Base-by-base conservation (phyloP, 805 yeast genomes). In the Myxozyma monticola region DNA sequence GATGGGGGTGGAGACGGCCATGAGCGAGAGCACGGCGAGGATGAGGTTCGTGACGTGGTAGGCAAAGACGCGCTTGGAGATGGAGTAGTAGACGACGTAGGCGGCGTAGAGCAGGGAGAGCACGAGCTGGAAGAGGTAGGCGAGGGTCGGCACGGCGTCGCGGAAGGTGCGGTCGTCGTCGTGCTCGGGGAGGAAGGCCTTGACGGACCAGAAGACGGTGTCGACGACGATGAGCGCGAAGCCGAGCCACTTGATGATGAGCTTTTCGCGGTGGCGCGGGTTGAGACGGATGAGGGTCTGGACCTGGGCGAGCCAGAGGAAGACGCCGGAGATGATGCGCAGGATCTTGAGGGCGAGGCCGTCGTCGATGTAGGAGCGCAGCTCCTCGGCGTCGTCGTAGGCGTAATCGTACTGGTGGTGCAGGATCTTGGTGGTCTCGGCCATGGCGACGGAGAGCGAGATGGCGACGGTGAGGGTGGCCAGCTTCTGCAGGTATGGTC, bases 381-480 rank as follows among this genome's bases (percentile, higher is more conserved):
- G 68, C 38, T 67, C 69, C 8, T 64, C 58, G 12, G 79, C 68
- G 62, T 83, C 84, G 45, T 84, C 79, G 45, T 75, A 72, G 55
- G 84, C 80, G 1, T 60, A 54, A 6, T 63, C 63, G 61, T 81
- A 84, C 61, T 85, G 88, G 0, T 44, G 30, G 21, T 70, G 58
- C 37, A 86, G 72, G 1, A 74, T 70, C 0, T 63, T 57, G 14
- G 83, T 77, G 26, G 80, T 63, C 49, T 70, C 70, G 1, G 68
- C 62, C 15, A 86, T 65, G 10, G 79, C 66, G 0, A 78, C 75
- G 0, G 88, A 80, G 44, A 78, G 71, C 8, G 77, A 71, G 1
- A 78, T 67, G 12, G 88, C 79, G 49, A 75, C 76, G 46, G 80
- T 70, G 18, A 81, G 57, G n/a, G 84, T 79, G 4, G 85, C 79